These are phyloP conservation scores for Anthracocystis walkeri DNA, from an alignment of 1,284 basidiomycete genomes.

Conservation along the genomic window DNA sequence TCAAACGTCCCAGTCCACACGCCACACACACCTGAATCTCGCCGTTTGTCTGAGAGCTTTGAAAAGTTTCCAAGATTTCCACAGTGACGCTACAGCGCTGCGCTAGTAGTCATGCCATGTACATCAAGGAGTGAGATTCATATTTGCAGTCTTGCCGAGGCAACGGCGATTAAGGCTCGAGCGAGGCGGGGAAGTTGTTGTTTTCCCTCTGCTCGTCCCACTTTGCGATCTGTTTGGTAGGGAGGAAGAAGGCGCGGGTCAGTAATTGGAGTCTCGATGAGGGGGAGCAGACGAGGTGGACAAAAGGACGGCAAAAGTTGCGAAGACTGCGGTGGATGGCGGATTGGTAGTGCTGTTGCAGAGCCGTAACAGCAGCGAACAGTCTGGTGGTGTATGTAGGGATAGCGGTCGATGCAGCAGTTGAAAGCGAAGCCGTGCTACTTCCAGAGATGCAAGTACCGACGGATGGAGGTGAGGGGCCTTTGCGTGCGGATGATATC, in stretches of 20 bases:
- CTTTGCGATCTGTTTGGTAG: constrained; percentile 59
- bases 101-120: constrained; percentile 7
- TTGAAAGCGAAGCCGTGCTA: too few relatives aligned
- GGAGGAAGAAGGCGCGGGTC: neutral
- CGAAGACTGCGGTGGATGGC: neutral
- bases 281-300: neutral
- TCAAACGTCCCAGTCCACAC: neutral
- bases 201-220: constrained; percentile 69
- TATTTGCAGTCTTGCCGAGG: neutral
- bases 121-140: constrained; percentile 1
- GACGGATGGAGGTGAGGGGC: too few relatives aligned
- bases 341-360: neutral
- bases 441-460: too few relatives aligned
- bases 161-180: constrained; percentile 53
- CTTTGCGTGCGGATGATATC: neutral
- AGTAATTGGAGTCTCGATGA: neutral
- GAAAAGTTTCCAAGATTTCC: constrained; percentile 14
- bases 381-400: too few relatives aligned
- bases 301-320: constrained; percentile 1
- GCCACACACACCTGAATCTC: neutral
- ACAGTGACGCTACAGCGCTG: neutral
- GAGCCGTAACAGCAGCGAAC: neutral
- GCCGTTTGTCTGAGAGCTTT: neutral
- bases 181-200: constrained; percentile 66
- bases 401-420: neutral